Base-by-base conservation (phyloP, 2,329 filamentous ascomycete species). In the Phialophora chinensis region DNA sequence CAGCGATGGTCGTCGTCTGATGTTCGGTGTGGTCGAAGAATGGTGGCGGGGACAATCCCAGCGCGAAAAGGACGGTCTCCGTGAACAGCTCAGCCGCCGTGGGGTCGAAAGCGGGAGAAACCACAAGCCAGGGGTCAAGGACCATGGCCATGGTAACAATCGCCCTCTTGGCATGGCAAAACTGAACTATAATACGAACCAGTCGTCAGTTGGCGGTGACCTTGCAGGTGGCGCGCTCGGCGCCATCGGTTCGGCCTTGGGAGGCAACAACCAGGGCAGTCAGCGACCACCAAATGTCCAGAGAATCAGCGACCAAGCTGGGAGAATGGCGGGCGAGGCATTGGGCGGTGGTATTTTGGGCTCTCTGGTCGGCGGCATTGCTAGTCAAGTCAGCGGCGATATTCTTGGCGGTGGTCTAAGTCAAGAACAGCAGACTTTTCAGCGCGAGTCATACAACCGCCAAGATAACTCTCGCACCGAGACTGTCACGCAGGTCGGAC, bases 101-200 rank as follows among this genome's bases (percentile, higher is more conserved):
- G 93, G 94, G 66, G 92, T 97, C 58, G 77, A 88, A 76, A 83
- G 87, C 55, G 91, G 91, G 17, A 84, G 89, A 67, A 97, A 97
- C 78, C 93, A 97, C 80, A 94, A 92, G 78, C 88, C 92, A 73
- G 92, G 91, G 31, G 90, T 94, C 11, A 80, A 92, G 17, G 93
- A 97, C 77, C 89, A 86, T 60, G 93, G 93, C 5, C 92, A 97
- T 75, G 92, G 92, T 60, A 96, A 92, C 75, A 88, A 91, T 67
- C 93, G 93, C 78, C 87, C 88, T 17, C 83, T 97, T 11, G 86
- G 88, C 70, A 91, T 96, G 86, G 87, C 88, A 69, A 66, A 66
- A 12, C 27, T 68, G 61, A 74, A 70, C 65, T 76, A 69, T 52
- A 67, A 72, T 52, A 20, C 72, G 47, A 67, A 72, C 35, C 20